phyloP scores from a whole-genome alignment of 2,329 filamentous ascomycete species.

The Calonectria pseudoreteaudii region DNA sequence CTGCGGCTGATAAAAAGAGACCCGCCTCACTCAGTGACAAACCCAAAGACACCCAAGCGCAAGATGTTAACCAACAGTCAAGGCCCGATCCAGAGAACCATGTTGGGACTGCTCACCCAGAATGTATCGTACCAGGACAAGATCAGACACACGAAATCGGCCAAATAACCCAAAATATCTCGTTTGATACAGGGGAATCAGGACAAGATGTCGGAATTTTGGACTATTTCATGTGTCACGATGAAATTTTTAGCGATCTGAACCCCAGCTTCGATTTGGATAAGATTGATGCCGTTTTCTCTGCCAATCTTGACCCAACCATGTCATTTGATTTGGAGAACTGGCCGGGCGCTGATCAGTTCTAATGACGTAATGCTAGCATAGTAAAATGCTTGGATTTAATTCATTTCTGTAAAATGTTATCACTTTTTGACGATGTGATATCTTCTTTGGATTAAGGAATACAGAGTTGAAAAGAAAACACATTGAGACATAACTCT shows the following conservation, averaged over 20 bases:
- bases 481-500: too few relatives aligned
- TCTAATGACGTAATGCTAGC: neutral
- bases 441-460: neutral
- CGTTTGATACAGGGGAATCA: neutral
- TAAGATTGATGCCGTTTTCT: slow-evolving; percentile 11
- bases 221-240: neutral
- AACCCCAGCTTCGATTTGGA: slow-evolving; percentile 4
- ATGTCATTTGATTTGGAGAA: neutral
- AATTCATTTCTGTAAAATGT: neutral
- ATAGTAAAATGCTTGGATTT: neutral
- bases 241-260: slow-evolving; percentile 4
- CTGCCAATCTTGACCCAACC: slow-evolving; percentile 6
- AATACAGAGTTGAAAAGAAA: neutral
- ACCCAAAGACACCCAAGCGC: neutral
- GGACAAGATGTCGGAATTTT: neutral
- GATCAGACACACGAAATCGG: neutral
- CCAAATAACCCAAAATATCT: neutral
- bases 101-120: too few relatives aligned
- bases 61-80: neutral
- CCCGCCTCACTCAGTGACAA: neutral
- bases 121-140: neutral
- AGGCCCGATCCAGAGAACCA: neutral
- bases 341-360: neutral
- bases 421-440: neutral
- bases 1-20: neutral